phyloP scores from a whole-genome alignment of 352 stramenopile species.

The Pythium sp. region DNA sequence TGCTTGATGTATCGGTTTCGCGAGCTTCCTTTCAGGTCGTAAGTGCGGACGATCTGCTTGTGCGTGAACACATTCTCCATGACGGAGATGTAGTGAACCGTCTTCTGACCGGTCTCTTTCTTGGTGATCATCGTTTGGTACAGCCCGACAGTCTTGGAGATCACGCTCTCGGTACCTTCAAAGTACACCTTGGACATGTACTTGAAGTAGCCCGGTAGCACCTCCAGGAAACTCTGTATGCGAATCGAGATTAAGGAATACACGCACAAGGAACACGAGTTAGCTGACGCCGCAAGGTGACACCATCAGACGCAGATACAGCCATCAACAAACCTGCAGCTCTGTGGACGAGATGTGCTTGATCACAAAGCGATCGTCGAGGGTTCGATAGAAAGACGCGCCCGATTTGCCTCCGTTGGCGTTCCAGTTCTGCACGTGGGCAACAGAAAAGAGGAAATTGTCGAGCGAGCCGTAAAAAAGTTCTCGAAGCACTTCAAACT shows the following conservation, averaged over 20 bases:
- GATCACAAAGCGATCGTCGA: conserved; percentile 96
- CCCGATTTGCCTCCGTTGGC: conserved; percentile 97
- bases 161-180: conserved; percentile 90
- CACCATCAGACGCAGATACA: neutral
- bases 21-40: conserved; percentile 98
- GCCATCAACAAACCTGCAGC: conserved; percentile 86
- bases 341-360: conserved; percentile 98
- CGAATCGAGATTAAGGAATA: neutral
- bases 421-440: conserved; percentile 85
- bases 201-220: conserved; percentile 93
- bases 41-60: conserved; percentile 91
- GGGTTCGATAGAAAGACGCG: conserved; percentile 94
- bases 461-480: conserved; percentile 75
- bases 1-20: conserved; percentile 90
- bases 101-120: conserved; percentile 90
- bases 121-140: conserved; percentile 97
- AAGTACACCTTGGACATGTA: conserved; percentile 97
- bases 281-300: neutral
- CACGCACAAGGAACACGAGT: neutral
- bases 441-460: conserved; percentile 81
- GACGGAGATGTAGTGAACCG: conserved; percentile 89
- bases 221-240: conserved; percentile 77
- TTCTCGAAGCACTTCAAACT: conserved; percentile 93
- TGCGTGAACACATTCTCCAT: conserved; percentile 98
- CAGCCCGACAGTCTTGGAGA: conserved; percentile 97